These are phyloP conservation scores for Penicillium macrosclerotiorum DNA, from an alignment of 495 filamentous ascomycete genomes.

Conservation along the genomic window DNA sequence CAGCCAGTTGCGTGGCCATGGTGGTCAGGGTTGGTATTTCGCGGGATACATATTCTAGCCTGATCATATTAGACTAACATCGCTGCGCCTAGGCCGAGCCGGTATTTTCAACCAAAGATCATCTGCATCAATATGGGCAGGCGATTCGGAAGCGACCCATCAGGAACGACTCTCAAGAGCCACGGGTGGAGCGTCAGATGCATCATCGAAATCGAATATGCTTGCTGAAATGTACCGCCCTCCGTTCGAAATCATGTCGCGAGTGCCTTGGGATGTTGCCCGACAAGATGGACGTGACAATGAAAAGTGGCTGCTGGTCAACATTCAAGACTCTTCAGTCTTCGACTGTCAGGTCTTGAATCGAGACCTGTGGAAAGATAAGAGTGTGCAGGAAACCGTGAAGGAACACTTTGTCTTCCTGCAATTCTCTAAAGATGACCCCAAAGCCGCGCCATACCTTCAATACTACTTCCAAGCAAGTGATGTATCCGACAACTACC, in stretches of 20 bases:
- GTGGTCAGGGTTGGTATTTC: conserved; percentile 40
- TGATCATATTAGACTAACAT: conserved; percentile 7
- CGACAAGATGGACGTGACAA: conserved; percentile 78
- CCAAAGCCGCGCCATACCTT: conserved; percentile 71
- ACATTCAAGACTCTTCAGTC: conserved; percentile 86
- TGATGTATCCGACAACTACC: conserved; percentile 76
- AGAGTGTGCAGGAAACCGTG: conserved; percentile 71
- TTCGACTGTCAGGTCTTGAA: conserved; percentile 94
- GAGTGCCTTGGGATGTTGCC: conserved; percentile 72
- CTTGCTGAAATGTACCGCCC: conserved; percentile 90
- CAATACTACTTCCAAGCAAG: conserved; percentile 83
- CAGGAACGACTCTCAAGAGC: conserved; percentile 55
- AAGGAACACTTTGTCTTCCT: conserved; percentile 93
- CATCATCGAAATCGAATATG: conserved; percentile 65
- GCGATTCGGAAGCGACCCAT: conserved; percentile 45
- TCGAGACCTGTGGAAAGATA: conserved; percentile 91
- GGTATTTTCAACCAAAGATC: conserved; percentile 86
- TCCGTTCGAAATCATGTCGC: conserved; percentile 81
- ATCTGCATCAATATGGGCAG: conserved; percentile 72
- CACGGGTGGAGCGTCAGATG: conserved; percentile 71
- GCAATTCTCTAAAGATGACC: conserved; percentile 83
- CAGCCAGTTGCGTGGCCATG: conserved; percentile 61
- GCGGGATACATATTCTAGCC: background rate
- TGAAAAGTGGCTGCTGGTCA: conserved; percentile 92
- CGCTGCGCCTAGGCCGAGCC: conserved; percentile 42